Percentiles rank a stretch among this genome's conserved stretches.
Evolutionary conservation across 208 protist genomes (phyloP).

Genomic region (Tritrichomonas musculus): DNA sequence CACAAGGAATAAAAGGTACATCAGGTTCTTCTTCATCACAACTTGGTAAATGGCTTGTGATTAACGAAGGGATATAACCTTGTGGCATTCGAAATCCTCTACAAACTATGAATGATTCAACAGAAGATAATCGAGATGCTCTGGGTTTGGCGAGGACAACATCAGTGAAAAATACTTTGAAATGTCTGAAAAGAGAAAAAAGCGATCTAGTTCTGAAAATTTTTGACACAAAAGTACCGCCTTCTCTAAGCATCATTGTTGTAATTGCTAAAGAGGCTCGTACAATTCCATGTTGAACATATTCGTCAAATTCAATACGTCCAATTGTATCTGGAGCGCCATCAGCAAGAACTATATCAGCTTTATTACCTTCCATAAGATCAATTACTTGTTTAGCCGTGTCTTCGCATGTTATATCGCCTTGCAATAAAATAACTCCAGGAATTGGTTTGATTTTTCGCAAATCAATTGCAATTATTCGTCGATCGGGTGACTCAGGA

Average conservation of each 20-base stretch:
- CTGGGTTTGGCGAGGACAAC: background rate
- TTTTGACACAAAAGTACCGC: slow-evolving; percentile 77
- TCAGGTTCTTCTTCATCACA: background rate
- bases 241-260: slow-evolving; percentile 73
- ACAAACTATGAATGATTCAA: slow-evolving; percentile 32
- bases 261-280: slow-evolving; percentile 84
- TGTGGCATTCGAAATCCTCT: background rate
- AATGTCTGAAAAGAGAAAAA: background rate
- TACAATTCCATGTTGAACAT: slow-evolving; percentile 66
- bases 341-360: slow-evolving; percentile 96
- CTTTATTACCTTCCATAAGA: slow-evolving; percentile 70
- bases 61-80: background rate
- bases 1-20: slow-evolving; percentile 11
- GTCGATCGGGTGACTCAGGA: background rate
- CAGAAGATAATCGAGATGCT: slow-evolving; percentile 2
- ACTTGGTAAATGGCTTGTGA: background rate
- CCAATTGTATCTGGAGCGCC: slow-evolving; percentile 95
- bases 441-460: slow-evolving; percentile 84
- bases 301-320: slow-evolving; percentile 96
- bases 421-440: slow-evolving; percentile 66
- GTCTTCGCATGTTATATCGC: slow-evolving; percentile 71
- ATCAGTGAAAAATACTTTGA: background rate
- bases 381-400: slow-evolving; percentile 74
- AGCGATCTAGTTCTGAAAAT: slow-evolving; percentile 86
- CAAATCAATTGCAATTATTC: slow-evolving; percentile 75